Conservation (phyloP, 2,329 filamentous ascomycete genomes). For the Aspergillus fructus region DNA sequence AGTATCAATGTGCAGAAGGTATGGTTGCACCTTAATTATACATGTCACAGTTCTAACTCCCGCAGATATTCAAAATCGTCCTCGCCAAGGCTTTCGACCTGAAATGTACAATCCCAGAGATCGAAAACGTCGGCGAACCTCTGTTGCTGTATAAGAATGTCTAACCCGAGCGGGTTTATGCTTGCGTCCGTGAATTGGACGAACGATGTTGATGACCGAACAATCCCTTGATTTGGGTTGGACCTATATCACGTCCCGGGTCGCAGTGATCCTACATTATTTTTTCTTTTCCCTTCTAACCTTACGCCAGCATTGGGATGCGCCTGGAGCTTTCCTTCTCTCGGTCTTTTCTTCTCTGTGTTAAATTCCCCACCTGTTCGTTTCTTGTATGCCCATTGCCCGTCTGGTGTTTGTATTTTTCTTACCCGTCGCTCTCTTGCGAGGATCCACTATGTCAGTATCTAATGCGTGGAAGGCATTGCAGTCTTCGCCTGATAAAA, state of each 20-base stretch:
- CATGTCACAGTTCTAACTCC: background rate
- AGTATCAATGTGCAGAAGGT: constrained; percentile 99
- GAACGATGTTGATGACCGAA: constrained; percentile 36
- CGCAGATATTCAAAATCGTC: constrained; percentile 98
- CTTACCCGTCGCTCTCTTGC: background rate
- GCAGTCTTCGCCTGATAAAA: too few species aligned
- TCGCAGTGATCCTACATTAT: constrained; percentile 7
- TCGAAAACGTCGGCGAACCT: constrained; percentile 96
- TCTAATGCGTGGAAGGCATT: background rate
- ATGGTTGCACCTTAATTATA: constrained; percentile 7
- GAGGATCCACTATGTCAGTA: background rate
- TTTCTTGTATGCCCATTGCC: constrained; percentile 1
- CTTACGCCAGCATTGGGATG: constrained; percentile 23
- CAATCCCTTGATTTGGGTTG: constrained; percentile 15
- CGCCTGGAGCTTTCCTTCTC: constrained; percentile 20
- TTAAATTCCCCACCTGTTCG: constrained; percentile 16
- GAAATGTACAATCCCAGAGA: constrained; percentile 98
- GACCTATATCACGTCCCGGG: constrained; percentile 11
- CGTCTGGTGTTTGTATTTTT: background rate
- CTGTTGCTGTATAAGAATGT: constrained; percentile 79
- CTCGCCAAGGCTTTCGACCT: constrained; percentile 97
- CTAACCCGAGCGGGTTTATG: constrained; percentile 21
- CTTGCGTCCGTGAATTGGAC: constrained; percentile 34
- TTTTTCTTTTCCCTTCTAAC: constrained; percentile 13
- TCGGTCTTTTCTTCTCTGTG: constrained; percentile 17